A percentile compares a stretch with the other conserved stretches of the same genome.
These are phyloP conservation scores for Melanomma pulvis-pyrius DNA, from an alignment of 495 filamentous ascomycete species.

Conservation along the genomic window DNA sequence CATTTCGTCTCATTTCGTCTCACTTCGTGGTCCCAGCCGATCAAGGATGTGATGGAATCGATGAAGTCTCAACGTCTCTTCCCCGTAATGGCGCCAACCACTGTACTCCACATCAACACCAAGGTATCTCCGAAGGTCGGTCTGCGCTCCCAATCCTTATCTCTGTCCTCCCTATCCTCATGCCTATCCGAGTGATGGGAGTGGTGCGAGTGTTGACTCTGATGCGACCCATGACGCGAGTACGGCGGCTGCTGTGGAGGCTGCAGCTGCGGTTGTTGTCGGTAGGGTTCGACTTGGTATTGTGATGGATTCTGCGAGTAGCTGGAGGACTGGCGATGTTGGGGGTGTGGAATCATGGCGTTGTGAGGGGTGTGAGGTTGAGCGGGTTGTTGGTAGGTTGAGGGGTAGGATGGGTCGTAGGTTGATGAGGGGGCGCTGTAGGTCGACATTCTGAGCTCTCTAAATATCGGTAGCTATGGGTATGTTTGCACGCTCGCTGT, in stretches of 20 bases:
- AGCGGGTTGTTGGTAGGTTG: neutral
- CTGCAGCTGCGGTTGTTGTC: constrained; percentile 5
- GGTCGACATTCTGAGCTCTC: neutral
- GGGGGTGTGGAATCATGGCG: neutral
- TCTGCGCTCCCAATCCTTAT: constrained; percentile 13
- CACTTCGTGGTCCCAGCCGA: too few species aligned
- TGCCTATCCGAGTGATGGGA: constrained; percentile 9
- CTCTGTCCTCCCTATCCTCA: neutral
- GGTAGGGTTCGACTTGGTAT: neutral
- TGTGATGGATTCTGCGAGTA: neutral
- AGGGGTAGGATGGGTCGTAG: neutral
- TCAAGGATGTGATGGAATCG: neutral
- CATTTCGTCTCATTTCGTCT: too few species aligned
- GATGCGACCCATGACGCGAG: constrained; percentile 14
- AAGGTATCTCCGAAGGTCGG: constrained; percentile 32
- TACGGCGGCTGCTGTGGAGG: constrained; percentile 16
- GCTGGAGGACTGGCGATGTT: neutral
- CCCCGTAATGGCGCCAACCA: constrained; percentile 14
- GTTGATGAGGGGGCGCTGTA: neutral
- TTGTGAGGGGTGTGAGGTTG: neutral
- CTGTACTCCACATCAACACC: constrained; percentile 21
- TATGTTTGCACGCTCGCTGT: too few species aligned
- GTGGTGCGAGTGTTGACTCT: constrained; percentile 23
- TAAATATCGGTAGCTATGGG: neutral
- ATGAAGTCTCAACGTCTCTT: constrained; percentile 7